Evolutionary conservation across 2,329 filamentous ascomycete genomes (phyloP), one percentile per base, ranked within the genome.

Genomic region (Zasmidium angulare): DNA sequence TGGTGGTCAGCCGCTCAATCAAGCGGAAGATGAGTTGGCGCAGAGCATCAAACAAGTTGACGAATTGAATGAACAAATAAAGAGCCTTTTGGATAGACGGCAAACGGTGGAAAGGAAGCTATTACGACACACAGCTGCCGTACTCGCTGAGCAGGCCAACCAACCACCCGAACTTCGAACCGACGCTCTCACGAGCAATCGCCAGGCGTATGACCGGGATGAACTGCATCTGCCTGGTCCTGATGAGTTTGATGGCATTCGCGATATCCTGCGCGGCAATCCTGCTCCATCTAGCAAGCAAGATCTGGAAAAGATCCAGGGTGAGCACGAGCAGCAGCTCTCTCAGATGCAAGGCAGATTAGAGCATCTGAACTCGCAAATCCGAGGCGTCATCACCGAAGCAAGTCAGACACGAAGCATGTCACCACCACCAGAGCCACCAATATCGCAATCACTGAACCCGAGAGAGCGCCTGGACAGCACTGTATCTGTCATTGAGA

Each of bases 61-160:
- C 67, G 89, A 95, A 60, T 79, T 98, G 58, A 87, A 92, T 2
- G 81, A 87, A 46, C 91, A 96, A 69, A 79, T 98, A 40, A 91
- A 90, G 78, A 83, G 84, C 60, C 79, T 96, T 57, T 91, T 97
- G 75, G 90, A 89, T 74, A 81, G 89, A 65, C 79, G 89, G 60
- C 87, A 91, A 77, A 84, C 89, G 59, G 84, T 90, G 9, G 90
- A 96, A 69, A 85, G 84, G 68, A 85, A 86, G 62, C 78, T 99
- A 48, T 79, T 98, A 53, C 87, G 93, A 73, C 95, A 99, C 73
- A 98, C 93, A 0, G 93, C 95, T 14, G 93, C 91, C 48, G 90
- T 99, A 43, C 79, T 99, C 55, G 84, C 96, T 74, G 96, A 93
- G 9, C 93, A 98, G 75, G 57, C 63, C 2, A 64, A 55, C 14